Percentiles rank a stretch among this genome's conserved stretches.
phyloP scores from a whole-genome alignment of 768 basidiomycete genomes.

The Mycena sanguinolenta region DNA sequence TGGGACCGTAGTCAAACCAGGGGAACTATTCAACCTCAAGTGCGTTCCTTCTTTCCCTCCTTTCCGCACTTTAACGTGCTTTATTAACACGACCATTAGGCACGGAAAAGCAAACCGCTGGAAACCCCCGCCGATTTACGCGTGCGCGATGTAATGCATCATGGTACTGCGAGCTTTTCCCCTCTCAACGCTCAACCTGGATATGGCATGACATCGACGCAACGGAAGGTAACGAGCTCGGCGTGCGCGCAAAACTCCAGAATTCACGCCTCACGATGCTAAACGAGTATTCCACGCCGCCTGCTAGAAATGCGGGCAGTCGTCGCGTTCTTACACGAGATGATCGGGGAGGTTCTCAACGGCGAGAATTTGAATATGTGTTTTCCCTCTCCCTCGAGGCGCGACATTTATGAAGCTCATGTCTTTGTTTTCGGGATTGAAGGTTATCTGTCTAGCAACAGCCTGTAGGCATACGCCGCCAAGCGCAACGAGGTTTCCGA shows the following conservation, averaged over 20 bases:
- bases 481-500: conserved; percentile 13
- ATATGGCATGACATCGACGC: conserved; percentile 36
- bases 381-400: neutral
- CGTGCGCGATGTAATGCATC: conserved; percentile 33
- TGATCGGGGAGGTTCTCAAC: conserved; percentile 18
- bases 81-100: neutral
- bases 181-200: conserved; percentile 32
- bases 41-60: too few relatives aligned
- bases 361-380: conserved; percentile 10
- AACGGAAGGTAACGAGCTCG: conserved; percentile 24
- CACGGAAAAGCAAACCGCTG: conserved; percentile 6
- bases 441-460: conserved; percentile 32
- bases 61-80: neutral
- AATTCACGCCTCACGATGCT: conserved; percentile 16
- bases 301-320: conserved; percentile 24
- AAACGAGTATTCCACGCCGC: conserved; percentile 12
- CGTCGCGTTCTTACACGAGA: conserved; percentile 25
- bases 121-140: conserved; percentile 33
- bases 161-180: conserved; percentile 38
- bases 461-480: conserved; percentile 15
- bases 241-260: conserved; percentile 13
- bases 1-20: conserved; percentile 2
- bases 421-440: neutral
- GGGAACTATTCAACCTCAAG: conserved; percentile 14
- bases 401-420: neutral